Conservation (phyloP, 805 yeast species). For the Tetrapisispora iriomotensis region DNA sequence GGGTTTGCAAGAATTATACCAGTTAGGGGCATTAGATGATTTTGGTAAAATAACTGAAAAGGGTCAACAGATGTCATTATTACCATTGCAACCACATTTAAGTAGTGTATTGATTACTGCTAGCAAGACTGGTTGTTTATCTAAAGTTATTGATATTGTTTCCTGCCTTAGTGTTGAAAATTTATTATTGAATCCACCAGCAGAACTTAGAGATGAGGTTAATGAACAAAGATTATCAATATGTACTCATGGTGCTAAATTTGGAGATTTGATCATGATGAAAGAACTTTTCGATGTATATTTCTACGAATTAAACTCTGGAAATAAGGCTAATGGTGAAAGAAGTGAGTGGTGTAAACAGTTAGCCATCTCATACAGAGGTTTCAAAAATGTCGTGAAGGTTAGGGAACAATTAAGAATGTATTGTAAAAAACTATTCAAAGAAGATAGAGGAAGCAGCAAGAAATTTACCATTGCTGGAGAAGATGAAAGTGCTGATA, state of each 20-base stretch:
- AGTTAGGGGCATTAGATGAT: constrained; percentile 70
- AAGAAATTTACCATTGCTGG: not conserved
- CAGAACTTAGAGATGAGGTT: constrained; percentile 75
- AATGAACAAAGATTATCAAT: constrained; percentile 61
- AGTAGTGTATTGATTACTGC: constrained; percentile 79
- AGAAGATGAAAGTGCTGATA: constrained; percentile 2
- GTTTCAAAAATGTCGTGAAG: constrained; percentile 64
- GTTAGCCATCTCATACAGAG: constrained; percentile 64
- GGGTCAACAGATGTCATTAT: constrained; percentile 78
- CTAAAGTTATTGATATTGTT: constrained; percentile 74
- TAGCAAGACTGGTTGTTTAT: constrained; percentile 41
- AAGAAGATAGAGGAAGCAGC: not conserved
- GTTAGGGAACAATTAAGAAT: constrained; percentile 59
- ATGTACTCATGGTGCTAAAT: constrained; percentile 58
- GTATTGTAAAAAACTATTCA: constrained; percentile 15
- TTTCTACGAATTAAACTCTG: constrained; percentile 12
- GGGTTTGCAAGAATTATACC: constrained; percentile 69
- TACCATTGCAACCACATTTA: constrained; percentile 88
- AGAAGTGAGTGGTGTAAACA: constrained; percentile 77
- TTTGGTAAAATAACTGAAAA: constrained; percentile 64
- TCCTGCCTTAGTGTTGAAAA: constrained; percentile 92
- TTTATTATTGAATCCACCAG: constrained; percentile 65
- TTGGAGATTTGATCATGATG: constrained; percentile 77
- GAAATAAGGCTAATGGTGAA: constrained; percentile 39
- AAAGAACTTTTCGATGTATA: constrained; percentile 66